Evolutionary conservation across 2,329 filamentous ascomycete genomes (phyloP), one percentile per base, ranked within the genome.

Genomic region (Epichloe typhina): DNA sequence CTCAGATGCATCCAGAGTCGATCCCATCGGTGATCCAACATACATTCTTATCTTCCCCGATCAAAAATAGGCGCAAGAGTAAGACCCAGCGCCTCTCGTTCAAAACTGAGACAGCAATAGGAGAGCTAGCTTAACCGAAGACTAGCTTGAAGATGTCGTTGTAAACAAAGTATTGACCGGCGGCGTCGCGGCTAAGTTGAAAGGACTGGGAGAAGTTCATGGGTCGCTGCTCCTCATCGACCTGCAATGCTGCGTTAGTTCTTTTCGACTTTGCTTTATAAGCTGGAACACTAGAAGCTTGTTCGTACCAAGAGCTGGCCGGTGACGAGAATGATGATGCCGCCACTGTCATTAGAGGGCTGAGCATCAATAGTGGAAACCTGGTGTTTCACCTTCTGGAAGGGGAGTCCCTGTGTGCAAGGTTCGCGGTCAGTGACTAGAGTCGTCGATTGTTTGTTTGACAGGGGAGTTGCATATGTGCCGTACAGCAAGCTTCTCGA

Each of bases 131-230:
- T 49, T 72, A 79, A 64, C 70, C 75, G 70, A 86, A 91, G 59
- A 95, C 79, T 55, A 97, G 80, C 72, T 87, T 87, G 82, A 97
- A 97, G 67, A 97, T 72, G 69, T 97, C 91, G 76, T 97, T 96
- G 74, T 83, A 84, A 66, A 97, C 86, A 68, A 80, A 96, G 75
- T 85, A 95, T 70, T 76, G 82, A 60, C 82, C 84, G 49, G 70
- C 70, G 47, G 69, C 69, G 50, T 88, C 84, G 54, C 81, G 83
- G 57, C 81, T 69, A 55, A 97, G 83, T 69, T 94, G 86, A 79
- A 97, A 97, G 51, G 79, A 72, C 73, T 97, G 90, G 51, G 83
- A 83, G 72, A 90, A 98, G 77, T 80, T 89, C 84, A 96, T 93
- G 43, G 88, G 87, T 62, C 81, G 81, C 67, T 86, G 76, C 70